Evolutionary conservation across 2,329 filamentous ascomycete genomes (phyloP).

Genomic region (Colletotrichum agaves): DNA sequence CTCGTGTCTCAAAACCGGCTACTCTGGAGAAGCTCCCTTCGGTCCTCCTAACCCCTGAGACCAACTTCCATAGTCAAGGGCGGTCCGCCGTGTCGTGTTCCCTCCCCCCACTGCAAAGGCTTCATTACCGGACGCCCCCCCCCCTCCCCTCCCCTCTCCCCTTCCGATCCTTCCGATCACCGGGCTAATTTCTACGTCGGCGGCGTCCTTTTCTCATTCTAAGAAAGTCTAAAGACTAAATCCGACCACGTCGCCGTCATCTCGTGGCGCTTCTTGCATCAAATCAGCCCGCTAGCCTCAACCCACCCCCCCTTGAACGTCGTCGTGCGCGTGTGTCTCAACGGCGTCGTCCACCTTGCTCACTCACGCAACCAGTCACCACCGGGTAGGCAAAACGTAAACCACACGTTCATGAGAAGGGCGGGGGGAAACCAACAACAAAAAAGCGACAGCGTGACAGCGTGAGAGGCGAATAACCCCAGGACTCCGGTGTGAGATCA

Average conservation of each 20-base stretch:
- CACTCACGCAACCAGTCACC: too few species aligned
- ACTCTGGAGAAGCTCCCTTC: too few species aligned
- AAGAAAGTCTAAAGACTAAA: slow-evolving; percentile 8
- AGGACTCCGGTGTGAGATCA: too few species aligned
- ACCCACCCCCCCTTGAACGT: too few species aligned
- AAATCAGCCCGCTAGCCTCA: too few species aligned
- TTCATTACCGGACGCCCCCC: not conserved
- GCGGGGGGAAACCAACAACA: too few species aligned
- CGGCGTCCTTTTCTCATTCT: not conserved
- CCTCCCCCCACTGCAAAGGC: not conserved
- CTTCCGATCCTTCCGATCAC: slow-evolving; percentile 25
- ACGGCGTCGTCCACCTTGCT: too few species aligned
- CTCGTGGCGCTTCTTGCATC: not conserved
- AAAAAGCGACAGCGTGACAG: too few species aligned
- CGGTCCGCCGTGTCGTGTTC: not conserved
- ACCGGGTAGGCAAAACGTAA: too few species aligned
- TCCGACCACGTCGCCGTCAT: slow-evolving; percentile 12
- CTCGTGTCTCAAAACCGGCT: slow-evolving; percentile 15
- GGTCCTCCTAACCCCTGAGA: not conserved
- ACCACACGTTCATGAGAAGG: too few species aligned
- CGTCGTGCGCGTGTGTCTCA: too few species aligned
- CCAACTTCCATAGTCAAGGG: slow-evolving; percentile 2
- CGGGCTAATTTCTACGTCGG: slow-evolving; percentile 32
- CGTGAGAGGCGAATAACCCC: too few species aligned
- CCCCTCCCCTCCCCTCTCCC: slow-evolving; percentile 8